Conservation (phyloP, 371 early-diverging fungal species). For the Paraphysoderma sedebokerense region DNA sequence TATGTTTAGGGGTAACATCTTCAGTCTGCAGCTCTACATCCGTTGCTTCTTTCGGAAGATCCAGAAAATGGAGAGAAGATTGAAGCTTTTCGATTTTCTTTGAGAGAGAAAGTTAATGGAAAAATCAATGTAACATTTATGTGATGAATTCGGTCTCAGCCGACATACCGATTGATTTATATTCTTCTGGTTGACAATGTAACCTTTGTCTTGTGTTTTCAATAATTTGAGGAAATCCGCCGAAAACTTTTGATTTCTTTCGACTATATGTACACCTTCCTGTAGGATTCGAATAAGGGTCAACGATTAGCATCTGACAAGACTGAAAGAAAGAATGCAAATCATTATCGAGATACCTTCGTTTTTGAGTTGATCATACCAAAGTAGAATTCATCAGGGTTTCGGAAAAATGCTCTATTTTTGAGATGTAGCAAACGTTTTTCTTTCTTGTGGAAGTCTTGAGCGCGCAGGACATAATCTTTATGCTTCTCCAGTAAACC, state of each 20-base stretch:
- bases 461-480: constrained; percentile 89
- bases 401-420: constrained; percentile 67
- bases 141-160: not conserved
- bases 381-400: constrained; percentile 96
- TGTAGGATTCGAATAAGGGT: constrained; percentile 5
- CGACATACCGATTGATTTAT: constrained; percentile 48
- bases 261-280: constrained; percentile 59
- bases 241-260: constrained; percentile 52
- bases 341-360: constrained; percentile 18
- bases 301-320: not conserved
- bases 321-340: not conserved
- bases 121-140: not conserved
- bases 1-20: constrained; percentile 32
- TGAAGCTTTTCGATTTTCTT: constrained; percentile 57
- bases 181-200: constrained; percentile 59
- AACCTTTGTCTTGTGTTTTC: constrained; percentile 81
- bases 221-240: constrained; percentile 61
- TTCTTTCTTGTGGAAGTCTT: constrained; percentile 75
- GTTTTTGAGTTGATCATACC: constrained; percentile 79
- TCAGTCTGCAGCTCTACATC: constrained; percentile 25
- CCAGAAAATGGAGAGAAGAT: constrained; percentile 41
- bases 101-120: not conserved
- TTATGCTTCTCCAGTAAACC: constrained; percentile 93
- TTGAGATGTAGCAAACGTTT: constrained; percentile 58
- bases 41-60: constrained; percentile 6